A percentile compares a stretch with the other conserved stretches of the same genome.
Conservation (phyloP, 176 grass and related monocot genomes). For the Raddia guianensis region DNA sequence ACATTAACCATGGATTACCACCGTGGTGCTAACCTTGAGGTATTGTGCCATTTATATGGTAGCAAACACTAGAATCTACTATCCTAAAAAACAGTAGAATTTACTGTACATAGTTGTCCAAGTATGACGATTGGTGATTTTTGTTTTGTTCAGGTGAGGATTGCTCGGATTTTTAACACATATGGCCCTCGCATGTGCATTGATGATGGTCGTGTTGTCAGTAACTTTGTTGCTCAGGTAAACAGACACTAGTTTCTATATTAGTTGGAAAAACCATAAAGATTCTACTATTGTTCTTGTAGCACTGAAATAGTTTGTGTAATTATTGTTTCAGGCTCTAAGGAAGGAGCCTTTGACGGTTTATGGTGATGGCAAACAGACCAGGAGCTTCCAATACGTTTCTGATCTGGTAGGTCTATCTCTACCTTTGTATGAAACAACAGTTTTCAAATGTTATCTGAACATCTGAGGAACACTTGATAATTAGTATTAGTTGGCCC, state of each 20-base stretch:
- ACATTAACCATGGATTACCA: slow-evolving; percentile 97
- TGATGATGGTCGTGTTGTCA: slow-evolving; percentile 92
- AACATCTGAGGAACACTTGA: slow-evolving; percentile 5
- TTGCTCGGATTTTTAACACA: slow-evolving; percentile 89
- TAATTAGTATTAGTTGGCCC: not conserved
- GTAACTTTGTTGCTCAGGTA: slow-evolving; percentile 98
- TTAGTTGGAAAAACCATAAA: not conserved
- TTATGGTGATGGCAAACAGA: slow-evolving; percentile 95
- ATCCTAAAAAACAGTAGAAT: not conserved
- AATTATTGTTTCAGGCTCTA: slow-evolving; percentile 55
- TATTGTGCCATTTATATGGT: slow-evolving; percentile 16
- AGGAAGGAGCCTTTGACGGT: slow-evolving; percentile 91
- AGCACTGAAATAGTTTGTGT: slow-evolving; percentile 15
- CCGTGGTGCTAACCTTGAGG: slow-evolving; percentile 87
- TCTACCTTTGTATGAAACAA: not conserved
- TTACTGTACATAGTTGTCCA: not conserved
- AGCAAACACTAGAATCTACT: not conserved
- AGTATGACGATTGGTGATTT: slow-evolving; percentile 7
- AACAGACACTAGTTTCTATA: not conserved
- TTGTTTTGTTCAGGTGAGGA: slow-evolving; percentile 62
- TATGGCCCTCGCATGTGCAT: slow-evolving; percentile 96
- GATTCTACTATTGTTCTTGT: not conserved
- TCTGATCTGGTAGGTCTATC: slow-evolving; percentile 72
- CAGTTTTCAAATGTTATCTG: not conserved
- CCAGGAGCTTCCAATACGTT: slow-evolving; percentile 95